A percentile compares a stretch with the other conserved stretches of the same genome.
Evolutionary conservation across 345 rosid genomes (phyloP).

Genomic region (Rhizophora mangle): DNA sequence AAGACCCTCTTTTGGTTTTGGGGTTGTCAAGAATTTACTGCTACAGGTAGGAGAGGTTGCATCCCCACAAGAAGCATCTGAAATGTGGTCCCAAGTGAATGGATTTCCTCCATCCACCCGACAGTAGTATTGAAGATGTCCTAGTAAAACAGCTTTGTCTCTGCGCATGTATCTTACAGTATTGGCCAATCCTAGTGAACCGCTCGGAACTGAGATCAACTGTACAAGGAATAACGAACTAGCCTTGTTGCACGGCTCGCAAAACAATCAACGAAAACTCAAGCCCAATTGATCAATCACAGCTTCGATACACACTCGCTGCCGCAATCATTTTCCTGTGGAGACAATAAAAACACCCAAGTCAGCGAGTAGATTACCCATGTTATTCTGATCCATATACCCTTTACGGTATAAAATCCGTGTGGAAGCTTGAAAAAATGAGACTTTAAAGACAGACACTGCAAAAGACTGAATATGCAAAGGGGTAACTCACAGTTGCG

Average conservation of each 20-base stretch:
- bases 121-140: conserved; percentile 9
- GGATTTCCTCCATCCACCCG: conserved; percentile 7
- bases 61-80: not conserved
- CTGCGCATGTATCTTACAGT: conserved; percentile 21
- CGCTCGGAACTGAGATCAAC: conserved; percentile 15
- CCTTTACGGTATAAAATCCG: no score
- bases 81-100: conserved; percentile 6
- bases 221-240: conserved; percentile 24
- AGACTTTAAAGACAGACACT: no score
- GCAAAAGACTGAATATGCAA: no score
- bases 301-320: conserved; percentile 24
- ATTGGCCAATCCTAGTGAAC: not conserved
- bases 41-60: not conserved
- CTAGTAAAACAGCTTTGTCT: conserved; percentile 17
- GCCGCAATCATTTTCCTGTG: conserved; percentile 28
- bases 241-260: not conserved
- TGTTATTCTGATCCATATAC: no score
- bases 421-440: no score
- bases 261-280: conserved; percentile 21
- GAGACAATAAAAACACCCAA: not conserved
- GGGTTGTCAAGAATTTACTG: conserved; percentile 14
- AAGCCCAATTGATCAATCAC: conserved; percentile 18
- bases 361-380: not conserved
- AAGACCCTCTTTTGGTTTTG: not conserved
- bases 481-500: no score